phyloP scores from a whole-genome alignment of 495 filamentous ascomycete genomes.

The Articulospora tetracladia region DNA sequence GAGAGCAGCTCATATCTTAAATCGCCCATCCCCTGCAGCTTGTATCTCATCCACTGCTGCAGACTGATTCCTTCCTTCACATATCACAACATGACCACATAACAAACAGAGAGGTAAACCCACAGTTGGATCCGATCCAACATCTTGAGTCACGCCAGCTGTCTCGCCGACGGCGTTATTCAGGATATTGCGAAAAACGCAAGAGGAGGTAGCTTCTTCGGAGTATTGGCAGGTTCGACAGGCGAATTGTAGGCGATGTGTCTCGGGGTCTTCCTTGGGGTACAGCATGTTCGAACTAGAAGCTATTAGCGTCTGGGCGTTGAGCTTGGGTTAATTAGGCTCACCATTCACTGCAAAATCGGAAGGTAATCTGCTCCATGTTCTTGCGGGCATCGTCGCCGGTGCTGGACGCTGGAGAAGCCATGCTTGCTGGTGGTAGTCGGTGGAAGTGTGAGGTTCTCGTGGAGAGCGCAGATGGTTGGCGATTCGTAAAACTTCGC shows the following conservation, averaged over 20 bases:
- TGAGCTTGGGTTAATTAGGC: conserved; percentile 6
- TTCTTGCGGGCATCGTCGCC: conserved; percentile 50
- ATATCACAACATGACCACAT: conserved; percentile 24
- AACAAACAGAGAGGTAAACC: conserved; percentile 47
- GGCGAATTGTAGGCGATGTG: conserved; percentile 47
- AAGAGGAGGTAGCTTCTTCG: conserved; percentile 77
- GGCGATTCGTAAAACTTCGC: not conserved
- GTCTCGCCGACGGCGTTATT: conserved; percentile 89
- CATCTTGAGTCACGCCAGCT: conserved; percentile 94
- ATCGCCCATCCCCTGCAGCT: conserved; percentile 3
- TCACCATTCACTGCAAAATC: conserved; percentile 95
- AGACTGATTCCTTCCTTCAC: conserved; percentile 11
- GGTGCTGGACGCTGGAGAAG: conserved; percentile 56
- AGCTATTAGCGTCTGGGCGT: conserved; percentile 12
- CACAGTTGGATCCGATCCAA: conserved; percentile 96
- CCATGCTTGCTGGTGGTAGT: conserved; percentile 37
- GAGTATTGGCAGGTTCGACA: conserved; percentile 91
- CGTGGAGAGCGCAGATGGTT: not conserved
- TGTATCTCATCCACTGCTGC: not conserved
- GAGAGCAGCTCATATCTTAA: conserved; percentile 4
- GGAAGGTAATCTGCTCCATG: conserved; percentile 82
- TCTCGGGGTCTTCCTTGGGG: conserved; percentile 78
- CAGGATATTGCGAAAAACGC: conserved; percentile 89
- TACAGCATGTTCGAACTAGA: conserved; percentile 91
- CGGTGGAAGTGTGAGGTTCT: not conserved